Percentiles rank a stretch among this genome's conserved stretches.
phyloP scores from a whole-genome alignment of 2,329 filamentous ascomycete genomes.

The Xylariaceae sp. region DNA sequence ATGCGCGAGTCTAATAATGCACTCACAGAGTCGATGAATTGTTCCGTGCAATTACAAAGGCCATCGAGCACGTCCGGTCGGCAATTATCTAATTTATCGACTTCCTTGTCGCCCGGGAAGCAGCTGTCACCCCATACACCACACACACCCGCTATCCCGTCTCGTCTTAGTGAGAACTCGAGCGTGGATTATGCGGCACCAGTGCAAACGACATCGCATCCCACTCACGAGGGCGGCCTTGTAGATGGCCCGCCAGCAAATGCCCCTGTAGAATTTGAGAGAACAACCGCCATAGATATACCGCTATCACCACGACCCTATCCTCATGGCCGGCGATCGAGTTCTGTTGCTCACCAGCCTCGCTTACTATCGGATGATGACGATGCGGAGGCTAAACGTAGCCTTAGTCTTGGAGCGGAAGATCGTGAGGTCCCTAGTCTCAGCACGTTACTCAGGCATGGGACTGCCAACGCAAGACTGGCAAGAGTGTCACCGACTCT shows the following conservation, averaged over 20 bases:
- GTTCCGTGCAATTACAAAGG: conserved; percentile 77
- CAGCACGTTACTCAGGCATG: conserved; percentile 56
- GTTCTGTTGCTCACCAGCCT: conserved; percentile 63
- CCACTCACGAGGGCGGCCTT: conserved; percentile 27
- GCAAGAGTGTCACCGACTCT: conserved; percentile 35
- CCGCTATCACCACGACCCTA: conserved; percentile 63
- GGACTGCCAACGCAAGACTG: conserved; percentile 36
- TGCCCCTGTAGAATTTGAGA: conserved; percentile 42
- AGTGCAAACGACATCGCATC: conserved; percentile 28
- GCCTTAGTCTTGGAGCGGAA: conserved; percentile 63
- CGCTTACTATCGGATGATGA: conserved; percentile 54
- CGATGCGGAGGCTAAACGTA: conserved; percentile 59
- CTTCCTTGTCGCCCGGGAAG: conserved; percentile 84
- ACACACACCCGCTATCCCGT: conserved; percentile 90
- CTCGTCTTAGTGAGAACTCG: conserved; percentile 85
- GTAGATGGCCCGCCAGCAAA: conserved; percentile 37
- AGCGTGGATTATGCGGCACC: conserved; percentile 61
- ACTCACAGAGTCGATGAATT: conserved; percentile 89
- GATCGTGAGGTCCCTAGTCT: conserved; percentile 61
- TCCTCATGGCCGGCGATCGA: conserved; percentile 58
- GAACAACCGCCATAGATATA: conserved; percentile 67
- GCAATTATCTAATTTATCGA: conserved; percentile 62
- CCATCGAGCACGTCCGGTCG: conserved; percentile 71
- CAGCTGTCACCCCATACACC: conserved; percentile 86
- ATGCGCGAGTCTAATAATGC: conserved; percentile 88